Conservation (phyloP, 345 rosid genomes). For the Microcos paniculata region DNA sequence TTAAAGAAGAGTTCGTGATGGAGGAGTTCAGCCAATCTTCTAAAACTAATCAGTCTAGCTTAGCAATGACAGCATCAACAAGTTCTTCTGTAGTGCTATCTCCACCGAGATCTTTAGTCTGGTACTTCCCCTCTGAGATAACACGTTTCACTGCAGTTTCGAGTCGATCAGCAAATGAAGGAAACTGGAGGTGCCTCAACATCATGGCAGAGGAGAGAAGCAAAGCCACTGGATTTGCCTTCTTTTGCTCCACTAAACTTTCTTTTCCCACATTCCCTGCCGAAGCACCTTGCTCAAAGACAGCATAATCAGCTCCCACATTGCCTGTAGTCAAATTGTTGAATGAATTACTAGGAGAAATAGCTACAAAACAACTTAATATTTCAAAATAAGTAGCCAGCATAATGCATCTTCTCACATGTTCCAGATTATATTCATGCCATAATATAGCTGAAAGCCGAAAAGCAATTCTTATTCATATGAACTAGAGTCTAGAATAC, state of each 20-base stretch:
- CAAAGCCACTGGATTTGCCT: conserved; percentile 90
- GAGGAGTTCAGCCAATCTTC: background rate
- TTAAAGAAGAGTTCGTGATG: background rate
- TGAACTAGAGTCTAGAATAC: background rate
- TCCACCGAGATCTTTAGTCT: conserved; percentile 91
- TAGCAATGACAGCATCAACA: conserved; percentile 71
- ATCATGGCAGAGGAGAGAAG: conserved; percentile 97
- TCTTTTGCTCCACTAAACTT: conserved; percentile 54
- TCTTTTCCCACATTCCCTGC: conserved; percentile 95
- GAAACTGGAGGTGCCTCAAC: conserved; percentile 96
- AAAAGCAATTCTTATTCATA: background rate
- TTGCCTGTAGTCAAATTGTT: conserved; percentile 53
- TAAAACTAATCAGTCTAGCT: conserved; percentile 32
- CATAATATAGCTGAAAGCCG: background rate
- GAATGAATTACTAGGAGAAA: background rate
- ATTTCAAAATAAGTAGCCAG: background rate
- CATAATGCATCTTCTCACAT: background rate
- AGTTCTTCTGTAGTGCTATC: conserved; percentile 71
- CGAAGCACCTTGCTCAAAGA: conserved; percentile 97
- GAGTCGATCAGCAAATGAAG: conserved; percentile 85
- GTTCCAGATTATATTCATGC: background rate
- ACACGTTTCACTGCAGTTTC: conserved; percentile 82
- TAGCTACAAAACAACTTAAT: conserved; percentile 9
- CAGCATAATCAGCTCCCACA: conserved; percentile 89
- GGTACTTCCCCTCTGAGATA: conserved; percentile 58